phyloP scores from a whole-genome alignment of 2,329 filamentous ascomycete genomes.

The Fusarium poae region DNA sequence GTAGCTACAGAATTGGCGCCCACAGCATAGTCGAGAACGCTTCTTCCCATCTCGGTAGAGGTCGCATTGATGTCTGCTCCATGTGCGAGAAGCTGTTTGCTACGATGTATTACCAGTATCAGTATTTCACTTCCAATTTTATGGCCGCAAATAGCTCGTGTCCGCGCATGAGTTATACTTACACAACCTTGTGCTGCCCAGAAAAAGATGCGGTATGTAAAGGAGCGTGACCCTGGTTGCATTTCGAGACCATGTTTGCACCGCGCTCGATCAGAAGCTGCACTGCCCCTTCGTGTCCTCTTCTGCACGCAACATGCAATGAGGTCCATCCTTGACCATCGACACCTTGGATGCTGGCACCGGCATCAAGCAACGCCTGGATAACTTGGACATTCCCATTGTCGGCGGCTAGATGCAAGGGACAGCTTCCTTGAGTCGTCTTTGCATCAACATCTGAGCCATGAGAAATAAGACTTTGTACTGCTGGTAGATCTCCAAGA shows the following conservation, averaged over 20 bases:
- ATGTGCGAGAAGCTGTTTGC: background rate
- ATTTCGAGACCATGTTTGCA: background rate
- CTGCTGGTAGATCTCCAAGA: background rate
- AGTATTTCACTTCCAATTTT: background rate
- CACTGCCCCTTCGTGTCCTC: background rate
- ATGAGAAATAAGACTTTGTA: background rate
- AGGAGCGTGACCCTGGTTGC: background rate
- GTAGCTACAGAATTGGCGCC: background rate
- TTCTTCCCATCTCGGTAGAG: background rate
- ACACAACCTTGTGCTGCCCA: background rate
- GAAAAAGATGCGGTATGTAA: background rate
- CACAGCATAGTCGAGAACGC: background rate
- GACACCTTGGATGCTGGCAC: background rate
- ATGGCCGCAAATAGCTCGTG: background rate
- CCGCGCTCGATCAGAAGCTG: background rate
- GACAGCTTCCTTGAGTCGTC: background rate
- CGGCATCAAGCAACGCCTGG: background rate
- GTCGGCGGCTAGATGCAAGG: background rate
- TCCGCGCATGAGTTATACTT: background rate
- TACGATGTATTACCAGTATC: background rate
- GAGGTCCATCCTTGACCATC: background rate
- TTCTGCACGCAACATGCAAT: background rate
- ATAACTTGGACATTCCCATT: background rate
- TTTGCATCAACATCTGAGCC: background rate
- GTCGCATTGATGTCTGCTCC: background rate